Conservation (phyloP, 1,139 yeast species). For the Sugiyamaella xylanicola region DNA sequence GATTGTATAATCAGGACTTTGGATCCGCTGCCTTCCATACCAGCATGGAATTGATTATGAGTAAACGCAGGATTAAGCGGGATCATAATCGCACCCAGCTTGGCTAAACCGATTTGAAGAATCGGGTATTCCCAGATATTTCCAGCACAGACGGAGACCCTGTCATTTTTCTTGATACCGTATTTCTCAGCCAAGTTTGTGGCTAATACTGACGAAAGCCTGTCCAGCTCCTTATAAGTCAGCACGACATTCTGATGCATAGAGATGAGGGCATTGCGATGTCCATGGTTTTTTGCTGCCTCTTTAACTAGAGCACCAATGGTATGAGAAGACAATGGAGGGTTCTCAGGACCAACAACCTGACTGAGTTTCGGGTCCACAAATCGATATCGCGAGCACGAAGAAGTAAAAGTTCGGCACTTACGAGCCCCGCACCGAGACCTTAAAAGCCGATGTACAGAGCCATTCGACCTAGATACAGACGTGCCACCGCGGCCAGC, state of each 20-base stretch:
- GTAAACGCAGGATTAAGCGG: constrained; percentile 43
- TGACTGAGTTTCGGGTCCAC: constrained; percentile 18
- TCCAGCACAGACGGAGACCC: constrained; percentile 41
- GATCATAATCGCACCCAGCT: constrained; percentile 40
- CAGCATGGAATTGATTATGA: constrained; percentile 36
- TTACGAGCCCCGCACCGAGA: background rate
- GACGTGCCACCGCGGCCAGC: background rate
- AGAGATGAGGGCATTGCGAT: constrained; percentile 35
- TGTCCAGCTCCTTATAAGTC: constrained; percentile 34
- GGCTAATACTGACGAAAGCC: constrained; percentile 32
- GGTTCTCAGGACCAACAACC: constrained; percentile 32
- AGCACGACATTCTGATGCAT: constrained; percentile 34
- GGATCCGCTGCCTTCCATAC: constrained; percentile 35
- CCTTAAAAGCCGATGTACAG: background rate
- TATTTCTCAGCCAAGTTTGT: constrained; percentile 31
- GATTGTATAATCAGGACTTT: constrained; percentile 36
- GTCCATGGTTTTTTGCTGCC: constrained; percentile 28
- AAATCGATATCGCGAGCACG: constrained; percentile 3
- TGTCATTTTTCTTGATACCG: constrained; percentile 35
- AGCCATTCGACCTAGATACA: background rate
- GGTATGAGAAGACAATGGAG: constrained; percentile 31
- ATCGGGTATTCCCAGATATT: constrained; percentile 41
- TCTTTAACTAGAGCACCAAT: constrained; percentile 30
- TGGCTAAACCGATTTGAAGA: constrained; percentile 39
- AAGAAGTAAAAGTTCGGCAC: background rate